Evolutionary conservation across 2,329 filamentous ascomycete genomes (phyloP), one percentile per base, ranked within the genome.

Genomic region (Xylaria polymorpha): DNA sequence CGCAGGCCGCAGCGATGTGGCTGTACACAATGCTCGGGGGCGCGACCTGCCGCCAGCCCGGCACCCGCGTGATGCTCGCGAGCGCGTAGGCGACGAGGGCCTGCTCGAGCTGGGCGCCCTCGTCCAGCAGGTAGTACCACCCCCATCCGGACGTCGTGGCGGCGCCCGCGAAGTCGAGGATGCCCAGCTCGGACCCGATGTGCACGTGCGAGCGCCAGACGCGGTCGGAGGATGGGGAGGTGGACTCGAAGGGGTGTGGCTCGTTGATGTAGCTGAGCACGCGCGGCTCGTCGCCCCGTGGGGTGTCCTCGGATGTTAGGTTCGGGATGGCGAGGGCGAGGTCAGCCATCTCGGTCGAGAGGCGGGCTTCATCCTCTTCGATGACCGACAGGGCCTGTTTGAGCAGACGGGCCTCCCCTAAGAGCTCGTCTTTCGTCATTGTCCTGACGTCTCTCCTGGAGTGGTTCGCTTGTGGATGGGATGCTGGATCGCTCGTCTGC

Each of bases 101-200:
- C 78, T 98, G 95, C 81, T 99, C 96, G n/a, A 99, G 87, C 79
- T 96, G 88, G 0, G 94, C 94, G 9, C 90, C 96, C 77, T 97
- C 94, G 77, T 95, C 93, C n/a, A 93, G 85, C 12, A 99, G 88
- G 81, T 94, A 98, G 83, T 99, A 99, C 93, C 94, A 99, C 1
- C 96, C 96, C 95, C 95, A 99, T 44, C 96, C 96, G 3, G 91
- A 93, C 1, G 93, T 91, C n/a, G 88, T 90, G 1, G 91, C 91
- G 5, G 94, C 94, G 68, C 87, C 90, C 5, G 91, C 85, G 77
- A 99, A 98, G 82, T 99, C 95, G 61, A 99, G 85, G n/a, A 99
- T 86, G 41, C 91, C 90, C n/a, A 99, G 87, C 77, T 94, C 89
- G 4, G 89, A 85, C 39, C 96, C 96, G 74, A 99, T 95, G 73